Evolutionary conservation across 75 land plant genomes (phyloP).

Genomic region (Azolla pinnata): DNA sequence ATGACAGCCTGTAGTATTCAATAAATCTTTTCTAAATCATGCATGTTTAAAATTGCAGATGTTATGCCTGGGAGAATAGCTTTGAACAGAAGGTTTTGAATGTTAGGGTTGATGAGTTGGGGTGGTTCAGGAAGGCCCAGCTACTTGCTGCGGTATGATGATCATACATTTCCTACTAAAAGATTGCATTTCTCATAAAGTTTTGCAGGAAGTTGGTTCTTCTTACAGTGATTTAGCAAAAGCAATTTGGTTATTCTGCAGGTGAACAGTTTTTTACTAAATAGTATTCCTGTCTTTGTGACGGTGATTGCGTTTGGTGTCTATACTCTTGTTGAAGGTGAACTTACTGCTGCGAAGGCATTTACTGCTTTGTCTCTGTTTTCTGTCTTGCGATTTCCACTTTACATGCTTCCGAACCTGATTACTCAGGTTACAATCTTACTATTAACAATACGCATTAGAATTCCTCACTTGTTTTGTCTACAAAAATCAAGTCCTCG

Average conservation of each 20-base stretch:
- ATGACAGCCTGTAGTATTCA: neutral
- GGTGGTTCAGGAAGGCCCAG: slow-evolving; percentile 82
- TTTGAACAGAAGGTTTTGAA: slow-evolving; percentile 60
- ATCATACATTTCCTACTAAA: neutral
- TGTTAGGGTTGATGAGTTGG: slow-evolving; percentile 66
- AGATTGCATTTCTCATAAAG: neutral
- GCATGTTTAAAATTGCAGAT: slow-evolving; percentile 31
- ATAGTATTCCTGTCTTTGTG: slow-evolving; percentile 82
- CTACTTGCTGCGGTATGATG: slow-evolving; percentile 59
- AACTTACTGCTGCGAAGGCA: slow-evolving; percentile 83
- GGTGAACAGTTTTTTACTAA: slow-evolving; percentile 66
- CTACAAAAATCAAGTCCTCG: neutral
- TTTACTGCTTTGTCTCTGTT: slow-evolving; percentile 89
- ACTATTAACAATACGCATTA: too few species aligned
- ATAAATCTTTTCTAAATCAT: neutral
- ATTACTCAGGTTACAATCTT: slow-evolving; percentile 61
- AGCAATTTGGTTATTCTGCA: slow-evolving; percentile 31
- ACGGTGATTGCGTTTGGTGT: slow-evolving; percentile 78
- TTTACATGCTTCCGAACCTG: slow-evolving; percentile 80
- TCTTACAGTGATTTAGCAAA: neutral
- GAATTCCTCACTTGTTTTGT: neutral
- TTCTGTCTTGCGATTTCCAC: slow-evolving; percentile 79
- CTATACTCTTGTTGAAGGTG: slow-evolving; percentile 74
- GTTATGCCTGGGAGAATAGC: slow-evolving; percentile 93
- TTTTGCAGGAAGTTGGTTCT: neutral